phyloP scores from a whole-genome alignment of 2,329 filamentous ascomycete species.

The Zopfia rhizophila region DNA sequence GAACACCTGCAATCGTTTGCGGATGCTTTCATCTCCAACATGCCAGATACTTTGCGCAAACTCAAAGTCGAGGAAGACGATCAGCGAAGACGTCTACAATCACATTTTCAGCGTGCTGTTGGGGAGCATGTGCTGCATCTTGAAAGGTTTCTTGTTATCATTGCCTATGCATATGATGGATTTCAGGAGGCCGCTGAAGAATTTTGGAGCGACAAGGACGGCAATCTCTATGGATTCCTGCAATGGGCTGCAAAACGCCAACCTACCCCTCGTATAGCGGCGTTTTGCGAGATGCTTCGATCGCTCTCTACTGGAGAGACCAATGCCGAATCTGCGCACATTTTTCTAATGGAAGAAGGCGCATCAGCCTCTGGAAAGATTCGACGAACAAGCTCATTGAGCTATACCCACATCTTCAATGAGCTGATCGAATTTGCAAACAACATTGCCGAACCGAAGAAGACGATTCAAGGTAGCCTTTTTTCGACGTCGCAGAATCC shows the following conservation, averaged over 20 bases:
- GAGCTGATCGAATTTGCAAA: constrained; percentile 87
- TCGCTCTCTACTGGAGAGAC: constrained; percentile 84
- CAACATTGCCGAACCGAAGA: constrained; percentile 76
- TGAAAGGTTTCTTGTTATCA: constrained; percentile 90
- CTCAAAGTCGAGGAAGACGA: constrained; percentile 91
- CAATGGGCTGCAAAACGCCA: constrained; percentile 97
- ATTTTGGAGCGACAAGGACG: constrained; percentile 93
- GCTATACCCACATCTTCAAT: constrained; percentile 91
- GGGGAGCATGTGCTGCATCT: constrained; percentile 68
- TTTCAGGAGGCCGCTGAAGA: constrained; percentile 84
- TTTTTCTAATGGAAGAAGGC: constrained; percentile 88
- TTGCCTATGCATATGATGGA: constrained; percentile 89
- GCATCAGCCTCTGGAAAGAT: constrained; percentile 76
- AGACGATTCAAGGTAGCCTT: constrained; percentile 71
- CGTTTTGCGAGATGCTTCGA: constrained; percentile 96
- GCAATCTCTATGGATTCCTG: constrained; percentile 92
- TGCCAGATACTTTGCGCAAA: constrained; percentile 89
- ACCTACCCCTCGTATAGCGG: constrained; percentile 93
- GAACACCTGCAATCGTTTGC: constrained; percentile 86
- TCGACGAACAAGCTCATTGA: constrained; percentile 83
- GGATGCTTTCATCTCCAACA: constrained; percentile 92
- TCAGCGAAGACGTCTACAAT: constrained; percentile 67
- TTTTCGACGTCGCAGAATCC: constrained; percentile 49
- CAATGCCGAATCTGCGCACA: constrained; percentile 85
- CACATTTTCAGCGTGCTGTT: constrained; percentile 60